Conservation (phyloP, 257 asterid genomes). For the Mitragyna speciosa region DNA sequence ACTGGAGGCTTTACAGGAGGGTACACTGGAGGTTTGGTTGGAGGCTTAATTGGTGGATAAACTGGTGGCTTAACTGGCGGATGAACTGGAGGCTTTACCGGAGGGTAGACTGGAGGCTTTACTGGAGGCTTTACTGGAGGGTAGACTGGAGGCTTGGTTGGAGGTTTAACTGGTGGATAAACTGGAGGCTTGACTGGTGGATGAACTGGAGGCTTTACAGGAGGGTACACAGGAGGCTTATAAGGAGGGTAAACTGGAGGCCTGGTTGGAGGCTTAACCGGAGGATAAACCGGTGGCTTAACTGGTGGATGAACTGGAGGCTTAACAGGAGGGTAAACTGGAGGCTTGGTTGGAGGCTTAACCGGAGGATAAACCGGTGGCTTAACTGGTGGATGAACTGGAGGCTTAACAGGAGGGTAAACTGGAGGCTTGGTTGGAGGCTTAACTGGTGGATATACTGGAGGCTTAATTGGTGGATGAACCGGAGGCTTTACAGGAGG, state of each 20-base stretch:
- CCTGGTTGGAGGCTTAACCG: neutral
- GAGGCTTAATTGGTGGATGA: neutral
- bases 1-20: neutral
- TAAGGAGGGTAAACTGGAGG: constrained; percentile 18
- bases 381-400: neutral
- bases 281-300: neutral
- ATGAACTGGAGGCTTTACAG: neutral
- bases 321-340: neutral
- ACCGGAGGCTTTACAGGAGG: neutral
- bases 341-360: neutral
- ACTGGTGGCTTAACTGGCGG: neutral
- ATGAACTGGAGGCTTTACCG: neutral
- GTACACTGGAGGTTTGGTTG: neutral
- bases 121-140: neutral
- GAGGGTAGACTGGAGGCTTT: no score
- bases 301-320: constrained; percentile 5
- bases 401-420: neutral
- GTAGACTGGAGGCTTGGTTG: neutral
- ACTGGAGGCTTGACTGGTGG: constrained; percentile 2
- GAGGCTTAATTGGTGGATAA: neutral
- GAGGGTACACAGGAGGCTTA: constrained; percentile 25
- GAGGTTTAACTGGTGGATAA: neutral
- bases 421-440: neutral
- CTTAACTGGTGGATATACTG: neutral
- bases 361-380: neutral